A percentile compares a stretch with the other conserved stretches of the same genome.
Conservation (phyloP, 2,329 filamentous ascomycete species). For the Daldinia sp. region DNA sequence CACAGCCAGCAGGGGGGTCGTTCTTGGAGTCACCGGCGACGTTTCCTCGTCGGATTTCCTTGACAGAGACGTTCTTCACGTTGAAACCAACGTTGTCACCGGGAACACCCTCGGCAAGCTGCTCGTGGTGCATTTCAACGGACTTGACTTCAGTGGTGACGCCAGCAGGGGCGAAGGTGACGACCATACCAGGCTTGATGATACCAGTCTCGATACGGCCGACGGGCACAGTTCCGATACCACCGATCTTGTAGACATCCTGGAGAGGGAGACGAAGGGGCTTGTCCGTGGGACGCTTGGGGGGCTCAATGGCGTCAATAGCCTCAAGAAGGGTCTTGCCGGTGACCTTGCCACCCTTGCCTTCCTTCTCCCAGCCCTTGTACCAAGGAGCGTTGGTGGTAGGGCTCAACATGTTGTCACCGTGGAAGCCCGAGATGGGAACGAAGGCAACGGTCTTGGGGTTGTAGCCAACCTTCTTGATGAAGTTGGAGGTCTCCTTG, state of each 20-base stretch:
- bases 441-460: conserved; percentile 98
- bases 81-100: conserved; percentile 99
- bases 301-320: conserved; percentile 95
- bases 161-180: conserved; percentile 98
- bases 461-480: conserved; percentile 99
- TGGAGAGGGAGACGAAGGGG: conserved; percentile 99
- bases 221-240: conserved; percentile 99
- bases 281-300: conserved; percentile 96
- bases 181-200: conserved; percentile 92
- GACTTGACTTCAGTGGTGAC: conserved; percentile 99
- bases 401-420: conserved; percentile 97
- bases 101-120: conserved; percentile 92
- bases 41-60: conserved; percentile 99
- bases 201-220: conserved; percentile 99
- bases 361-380: conserved; percentile 99
- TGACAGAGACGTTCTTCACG: conserved; percentile 99
- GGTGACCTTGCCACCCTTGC: conserved; percentile 81
- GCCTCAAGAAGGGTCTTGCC: conserved; percentile 99
- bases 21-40: conserved; percentile 99
- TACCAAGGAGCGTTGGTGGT: conserved; percentile 99
- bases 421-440: conserved; percentile 99
- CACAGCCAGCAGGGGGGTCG: conserved; percentile 89
- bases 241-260: conserved; percentile 99
- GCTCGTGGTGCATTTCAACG: conserved; percentile 99
- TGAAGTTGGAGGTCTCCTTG: conserved; percentile 99